A percentile compares a stretch with the other conserved stretches of the same genome.
Conservation (phyloP, 108 stramenopile genomes). For the Cyclotella baltica region DNA sequence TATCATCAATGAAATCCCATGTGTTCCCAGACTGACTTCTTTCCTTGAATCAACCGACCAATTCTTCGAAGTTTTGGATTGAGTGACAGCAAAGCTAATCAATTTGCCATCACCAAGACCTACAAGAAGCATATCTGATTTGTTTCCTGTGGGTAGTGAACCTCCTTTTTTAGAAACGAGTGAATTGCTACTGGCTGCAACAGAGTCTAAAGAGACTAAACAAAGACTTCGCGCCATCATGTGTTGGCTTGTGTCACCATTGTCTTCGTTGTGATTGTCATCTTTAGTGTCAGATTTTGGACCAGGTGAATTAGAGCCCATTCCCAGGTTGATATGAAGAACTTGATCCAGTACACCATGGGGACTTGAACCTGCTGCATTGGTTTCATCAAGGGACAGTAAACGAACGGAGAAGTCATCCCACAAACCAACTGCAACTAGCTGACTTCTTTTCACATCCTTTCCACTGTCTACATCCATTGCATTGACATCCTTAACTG, state of each 20-base stretch:
- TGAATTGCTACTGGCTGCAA: slow-evolving; percentile 27
- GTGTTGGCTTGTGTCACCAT: slow-evolving; percentile 48
- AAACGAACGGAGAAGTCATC: slow-evolving; percentile 92
- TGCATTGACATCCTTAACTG: slow-evolving; percentile 10
- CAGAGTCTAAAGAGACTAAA: slow-evolving; percentile 74
- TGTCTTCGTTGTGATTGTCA: slow-evolving; percentile 22
- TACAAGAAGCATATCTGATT: slow-evolving; percentile 90
- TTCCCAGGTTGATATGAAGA: slow-evolving; percentile 59
- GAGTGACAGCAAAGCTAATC: slow-evolving; percentile 79
- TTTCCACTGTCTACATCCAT: slow-evolving; percentile 64
- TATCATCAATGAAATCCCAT: slow-evolving; percentile 89
- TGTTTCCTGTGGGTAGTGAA: slow-evolving; percentile 19
- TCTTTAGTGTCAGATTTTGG: neutral
- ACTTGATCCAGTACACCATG: slow-evolving; percentile 39
- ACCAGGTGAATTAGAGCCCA: slow-evolving; percentile 37
- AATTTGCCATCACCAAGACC: slow-evolving; percentile 96
- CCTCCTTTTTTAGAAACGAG: slow-evolving; percentile 31
- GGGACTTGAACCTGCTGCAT: neutral
- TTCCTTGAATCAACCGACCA: slow-evolving; percentile 77
- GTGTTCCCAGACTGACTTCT: slow-evolving; percentile 94
- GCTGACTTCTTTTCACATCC: slow-evolving; percentile 20
- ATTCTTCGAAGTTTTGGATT: slow-evolving; percentile 25
- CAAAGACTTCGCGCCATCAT: slow-evolving; percentile 89
- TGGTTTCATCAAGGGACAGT: slow-evolving; percentile 65
- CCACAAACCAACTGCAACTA: slow-evolving; percentile 91